Base-by-base conservation (phyloP, 2,329 filamentous ascomycete species). In the Ophiostoma montium region DNA sequence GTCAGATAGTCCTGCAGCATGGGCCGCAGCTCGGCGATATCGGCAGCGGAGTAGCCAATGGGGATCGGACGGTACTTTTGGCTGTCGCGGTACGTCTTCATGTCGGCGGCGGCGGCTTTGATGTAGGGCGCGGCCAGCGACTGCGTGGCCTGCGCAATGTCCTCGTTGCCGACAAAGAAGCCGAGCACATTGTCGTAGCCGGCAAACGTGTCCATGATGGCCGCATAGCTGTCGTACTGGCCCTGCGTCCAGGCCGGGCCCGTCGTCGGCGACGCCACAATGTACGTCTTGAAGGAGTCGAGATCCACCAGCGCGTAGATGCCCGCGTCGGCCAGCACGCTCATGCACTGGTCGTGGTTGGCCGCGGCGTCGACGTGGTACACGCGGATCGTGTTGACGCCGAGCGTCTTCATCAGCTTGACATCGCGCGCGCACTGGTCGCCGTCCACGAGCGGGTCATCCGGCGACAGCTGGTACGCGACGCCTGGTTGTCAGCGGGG, bases 151-250 rank as follows among this genome's bases (percentile, higher is more conserved):
- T 67, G 70, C 36, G 82, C 83, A 58, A 94, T 79, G 52, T 92
- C 83, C 63, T 95, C 88, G 60, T 95, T 95, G 55, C 87, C 89
- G 52, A 95, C 75, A 58, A 94, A 90, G 63, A 92, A 84, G 42
- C 85, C 87, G 11, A 87, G 78, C 1, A 84, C 74, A 62, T 94
- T 94, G 65, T 88, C 76, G 62, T 83, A 94, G 45, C 72, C 65
- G 41, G 83, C 75, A 64, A 92, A 90, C 32, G 77, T 73, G 60
- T 94, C 86, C 70, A 92, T 77, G 56, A 89, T 84, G 47, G 72
- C 72, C 42, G 74, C 67, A 64, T 85, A 92, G 30, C 72, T 71
- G 50, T 80, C 69, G 56, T 78, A 75, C 66, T 92, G 84, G 8
- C 75, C 77, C 56, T 78, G 60, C 57, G 82, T 89, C 86, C 87